These are phyloP conservation scores for Boletus eberwhitei DNA, from an alignment of 768 basidiomycete genomes.

Conservation along the genomic window DNA sequence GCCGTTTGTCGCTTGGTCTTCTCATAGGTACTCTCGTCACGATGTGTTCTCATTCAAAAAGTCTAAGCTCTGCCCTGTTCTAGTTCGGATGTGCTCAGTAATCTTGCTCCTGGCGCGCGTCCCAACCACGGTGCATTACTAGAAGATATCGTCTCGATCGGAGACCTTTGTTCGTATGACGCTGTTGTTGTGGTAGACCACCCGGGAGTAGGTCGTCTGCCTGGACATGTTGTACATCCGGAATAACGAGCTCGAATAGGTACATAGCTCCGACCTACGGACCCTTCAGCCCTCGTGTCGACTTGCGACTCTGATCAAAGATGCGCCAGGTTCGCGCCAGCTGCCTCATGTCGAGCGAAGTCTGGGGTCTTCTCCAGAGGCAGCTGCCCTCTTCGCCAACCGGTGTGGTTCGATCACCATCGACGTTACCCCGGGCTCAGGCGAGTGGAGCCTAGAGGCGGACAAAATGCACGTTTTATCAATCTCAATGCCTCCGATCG, in stretches of 20 bases:
- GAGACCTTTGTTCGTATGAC: constrained; percentile 59
- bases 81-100: constrained; percentile 50
- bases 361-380: constrained; percentile 28
- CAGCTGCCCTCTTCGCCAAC: constrained; percentile 44
- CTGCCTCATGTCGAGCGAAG: constrained; percentile 52
- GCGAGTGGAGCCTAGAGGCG: constrained; percentile 33
- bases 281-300: constrained; percentile 49
- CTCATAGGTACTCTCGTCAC: constrained; percentile 44
- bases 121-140: constrained; percentile 37
- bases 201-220: constrained; percentile 53
- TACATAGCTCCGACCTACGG: constrained; percentile 76
- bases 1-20: constrained; percentile 73
- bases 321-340: constrained; percentile 55
- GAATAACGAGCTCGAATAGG: constrained; percentile 35
- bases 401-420: constrained; percentile 54
- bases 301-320: constrained; percentile 45
- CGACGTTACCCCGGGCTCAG: constrained; percentile 39
- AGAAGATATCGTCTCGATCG: constrained; percentile 40
- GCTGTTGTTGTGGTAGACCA: constrained; percentile 69
- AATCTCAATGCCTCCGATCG: constrained; percentile 50
- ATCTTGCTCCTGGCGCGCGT: constrained; percentile 35
- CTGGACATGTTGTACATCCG: neutral
- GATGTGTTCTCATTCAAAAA: neutral
- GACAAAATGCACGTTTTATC: constrained; percentile 54
- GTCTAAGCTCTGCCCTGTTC: neutral